Evolutionary conservation across 1,139 yeast species (phyloP).

Genomic region (Saccharomyces hybrid): DNA sequence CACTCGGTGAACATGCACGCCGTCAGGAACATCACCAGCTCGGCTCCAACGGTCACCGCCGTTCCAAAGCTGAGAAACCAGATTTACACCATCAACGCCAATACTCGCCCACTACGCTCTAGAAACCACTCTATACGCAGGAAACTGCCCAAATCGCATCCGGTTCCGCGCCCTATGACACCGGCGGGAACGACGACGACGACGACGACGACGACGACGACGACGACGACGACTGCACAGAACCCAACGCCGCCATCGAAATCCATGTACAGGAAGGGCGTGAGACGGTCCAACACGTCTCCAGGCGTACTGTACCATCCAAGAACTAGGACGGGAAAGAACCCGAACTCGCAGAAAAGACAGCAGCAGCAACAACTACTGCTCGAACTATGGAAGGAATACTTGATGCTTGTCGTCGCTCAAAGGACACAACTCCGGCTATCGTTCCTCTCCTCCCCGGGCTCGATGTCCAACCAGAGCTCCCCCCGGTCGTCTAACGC

Average conservation of each 20-base stretch:
- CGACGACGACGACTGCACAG: neutral
- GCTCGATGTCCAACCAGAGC: neutral
- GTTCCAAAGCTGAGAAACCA: neutral
- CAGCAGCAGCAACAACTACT: neutral
- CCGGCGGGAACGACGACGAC: neutral
- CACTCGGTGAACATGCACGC: neutral
- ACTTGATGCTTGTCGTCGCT: slow-evolving; percentile 23
- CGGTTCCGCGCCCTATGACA: neutral
- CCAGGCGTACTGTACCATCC: slow-evolving; percentile 1
- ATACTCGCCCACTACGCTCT: neutral
- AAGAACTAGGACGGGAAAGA: slow-evolving; percentile 1
- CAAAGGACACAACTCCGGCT: slow-evolving; percentile 28
- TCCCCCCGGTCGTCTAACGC: slow-evolving; percentile 1
- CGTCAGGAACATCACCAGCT: slow-evolving; percentile 1
- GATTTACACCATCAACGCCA: neutral
- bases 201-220: neutral
- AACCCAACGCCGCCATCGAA: neutral
- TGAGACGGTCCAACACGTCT: slow-evolving; percentile 2
- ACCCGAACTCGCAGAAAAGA: neutral
- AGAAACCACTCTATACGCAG: neutral
- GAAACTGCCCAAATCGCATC: neutral
- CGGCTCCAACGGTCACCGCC: neutral
- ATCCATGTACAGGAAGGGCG: neutral
- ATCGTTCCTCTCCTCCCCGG: slow-evolving; percentile 6
- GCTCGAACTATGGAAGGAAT: slow-evolving; percentile 25